Percentiles rank a stretch among this genome's conserved stretches.
Evolutionary conservation across 2,329 filamentous ascomycete species (phyloP).

Genomic region (Xylariomycetidae sp.): DNA sequence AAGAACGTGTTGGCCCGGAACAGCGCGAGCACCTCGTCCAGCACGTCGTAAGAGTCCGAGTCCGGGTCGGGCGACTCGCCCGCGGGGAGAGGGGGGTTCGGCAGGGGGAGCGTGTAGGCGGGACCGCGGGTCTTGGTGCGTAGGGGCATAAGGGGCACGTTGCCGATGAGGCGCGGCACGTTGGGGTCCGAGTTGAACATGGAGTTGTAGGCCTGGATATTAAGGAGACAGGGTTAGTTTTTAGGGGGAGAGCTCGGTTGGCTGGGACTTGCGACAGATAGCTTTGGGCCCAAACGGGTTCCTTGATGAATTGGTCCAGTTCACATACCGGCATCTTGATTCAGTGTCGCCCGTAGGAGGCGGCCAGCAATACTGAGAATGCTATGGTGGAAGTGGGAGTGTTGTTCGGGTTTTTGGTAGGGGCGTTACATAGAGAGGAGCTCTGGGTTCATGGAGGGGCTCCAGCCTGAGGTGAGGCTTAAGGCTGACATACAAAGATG

Average conservation of each 20-base stretch:
- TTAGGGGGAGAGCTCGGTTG: too few relatives aligned
- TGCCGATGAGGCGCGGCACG: constrained; percentile 62
- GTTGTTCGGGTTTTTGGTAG: constrained; percentile 11
- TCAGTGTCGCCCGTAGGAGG: constrained; percentile 19
- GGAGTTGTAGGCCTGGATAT: constrained; percentile 84
- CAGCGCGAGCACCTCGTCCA: constrained; percentile 87
- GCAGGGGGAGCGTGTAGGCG: constrained; percentile 73
- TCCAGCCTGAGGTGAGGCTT: constrained; percentile 7
- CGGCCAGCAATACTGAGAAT: too few relatives aligned
- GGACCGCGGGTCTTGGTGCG: constrained; percentile 95
- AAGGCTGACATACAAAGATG: constrained; percentile 16
- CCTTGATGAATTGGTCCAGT: too few relatives aligned
- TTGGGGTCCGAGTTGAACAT: constrained; percentile 86
- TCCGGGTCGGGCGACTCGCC: constrained; percentile 71
- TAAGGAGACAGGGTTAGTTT: constrained; percentile 5
- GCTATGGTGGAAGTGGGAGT: too few relatives aligned
- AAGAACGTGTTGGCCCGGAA: constrained; percentile 99
- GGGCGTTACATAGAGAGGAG: too few relatives aligned
- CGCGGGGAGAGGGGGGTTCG: constrained; percentile 51
- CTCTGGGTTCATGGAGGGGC: constrained; percentile 11
- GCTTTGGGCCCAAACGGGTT: too few relatives aligned
- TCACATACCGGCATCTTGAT: constrained; percentile 45
- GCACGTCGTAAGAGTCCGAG: constrained; percentile 89
- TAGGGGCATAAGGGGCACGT: constrained; percentile 90
- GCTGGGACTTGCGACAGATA: constrained; percentile 2